These are phyloP conservation scores for Trifolium subterraneum DNA, from an alignment of 306 rosid genomes.

Conservation along the genomic window DNA sequence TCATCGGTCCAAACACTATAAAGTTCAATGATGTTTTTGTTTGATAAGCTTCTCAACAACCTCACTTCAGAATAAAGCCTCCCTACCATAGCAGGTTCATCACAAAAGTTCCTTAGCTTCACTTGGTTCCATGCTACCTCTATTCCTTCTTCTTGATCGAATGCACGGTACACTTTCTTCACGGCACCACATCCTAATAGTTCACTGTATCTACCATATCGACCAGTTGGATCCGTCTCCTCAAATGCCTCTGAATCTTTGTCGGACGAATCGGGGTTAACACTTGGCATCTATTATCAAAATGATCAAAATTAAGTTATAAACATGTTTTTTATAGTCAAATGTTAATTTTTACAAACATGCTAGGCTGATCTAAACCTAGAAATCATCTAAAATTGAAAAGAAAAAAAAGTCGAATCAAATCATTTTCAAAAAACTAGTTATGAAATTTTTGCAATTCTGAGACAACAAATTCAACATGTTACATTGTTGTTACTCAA, in stretches of 20 bases:
- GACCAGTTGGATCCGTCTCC: conserved; percentile 67
- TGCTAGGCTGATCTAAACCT: not conserved
- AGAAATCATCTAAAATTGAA: not conserved
- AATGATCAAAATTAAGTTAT: not conserved
- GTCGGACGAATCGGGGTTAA: conserved; percentile 45
- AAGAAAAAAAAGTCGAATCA: not conserved
- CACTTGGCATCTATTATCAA: conserved; percentile 63
- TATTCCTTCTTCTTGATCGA: conserved; percentile 91
- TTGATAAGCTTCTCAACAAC: conserved; percentile 57
- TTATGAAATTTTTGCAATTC: conserved; percentile 12
- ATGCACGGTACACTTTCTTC: conserved; percentile 87
- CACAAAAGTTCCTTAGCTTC: conserved; percentile 65
- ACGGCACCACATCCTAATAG: conserved; percentile 79
- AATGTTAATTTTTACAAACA: not conserved
- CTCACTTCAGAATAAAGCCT: conserved; percentile 84
- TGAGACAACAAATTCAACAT: conserved; percentile 6
- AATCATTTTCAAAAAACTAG: not conserved
- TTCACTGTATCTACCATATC: conserved; percentile 81
- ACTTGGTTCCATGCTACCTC: conserved; percentile 99
- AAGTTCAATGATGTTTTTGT: conserved; percentile 73
- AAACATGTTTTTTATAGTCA: not conserved
- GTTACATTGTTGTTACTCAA: not conserved
- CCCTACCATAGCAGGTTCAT: conserved; percentile 72
- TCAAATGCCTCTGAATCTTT: conserved; percentile 73
- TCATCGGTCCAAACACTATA: conserved; percentile 75